Evolutionary conservation across 768 basidiomycete species (phyloP), one percentile per base, ranked within the genome.

Genomic region (Suillus hirtellus): DNA sequence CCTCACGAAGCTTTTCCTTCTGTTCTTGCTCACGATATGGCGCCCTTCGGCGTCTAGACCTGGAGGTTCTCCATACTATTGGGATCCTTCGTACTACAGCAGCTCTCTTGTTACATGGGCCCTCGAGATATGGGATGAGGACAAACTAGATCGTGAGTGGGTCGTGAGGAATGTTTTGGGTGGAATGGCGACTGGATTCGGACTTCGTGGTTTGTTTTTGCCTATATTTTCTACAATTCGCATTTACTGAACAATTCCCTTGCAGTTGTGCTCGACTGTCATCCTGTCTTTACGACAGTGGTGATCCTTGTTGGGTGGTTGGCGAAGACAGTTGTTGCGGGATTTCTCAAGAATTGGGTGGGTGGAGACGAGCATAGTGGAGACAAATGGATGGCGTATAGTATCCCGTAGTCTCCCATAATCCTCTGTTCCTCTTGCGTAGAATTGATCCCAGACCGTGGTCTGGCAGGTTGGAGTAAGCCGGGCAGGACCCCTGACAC

Each of bases 101-200:
- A 71, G 75, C 56, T 76, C 77, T 17, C 69, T 80, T 64, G 50
- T 84, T 27, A 64, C 75, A 9, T 60, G 70, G n/a, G 79, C 80
- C 3, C 79, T 89, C 52, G 78, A 84, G 63, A 67, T 89, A 3
- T 79, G 92, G 60, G 88, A 90, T 65, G 90, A 92, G 59, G 87
- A 89, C 65, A 85, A 83, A 37, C 75, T 94, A 1, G 90, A 94
- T 72, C 84, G 90, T 8, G 90, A 90, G 69, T 95, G 93, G 93
- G 78, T 93, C 7, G 86, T 94, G 4, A 82, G 93, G 31, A 94
- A 95, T 67, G 79, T 93, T 11, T 78, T 95, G 2, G 93, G 93
- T 12, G 93, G 93, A 0, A 88, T 95, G 86, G 89, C 92, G 12
- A 89, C 92, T 38, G 93, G 93, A 1, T 95, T 94, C 72, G 93